Evolutionary conservation across 495 filamentous ascomycete species (phyloP), one percentile per base, ranked within the genome.

Genomic region (Lasiosphaeria hispida): DNA sequence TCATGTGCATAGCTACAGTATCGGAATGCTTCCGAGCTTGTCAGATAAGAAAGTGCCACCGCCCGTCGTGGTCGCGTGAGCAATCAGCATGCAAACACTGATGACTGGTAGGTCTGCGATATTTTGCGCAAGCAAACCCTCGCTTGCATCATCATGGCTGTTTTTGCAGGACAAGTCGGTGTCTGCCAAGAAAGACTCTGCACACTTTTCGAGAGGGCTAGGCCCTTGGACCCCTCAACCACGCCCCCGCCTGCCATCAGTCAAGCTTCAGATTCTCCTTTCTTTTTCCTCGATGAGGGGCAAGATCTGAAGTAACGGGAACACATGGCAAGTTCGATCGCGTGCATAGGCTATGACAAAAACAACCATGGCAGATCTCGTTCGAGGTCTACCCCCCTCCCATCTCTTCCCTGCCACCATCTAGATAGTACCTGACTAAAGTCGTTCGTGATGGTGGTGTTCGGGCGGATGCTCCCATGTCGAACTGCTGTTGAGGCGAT

Each of bases 391-490:
- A 49, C 54, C 45, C 42, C 43, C 54, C 33, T 57, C 51, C 14
- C 36, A n/a, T 45, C 43, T 43, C 52, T 40, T 47, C 58, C 52
- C 19, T 56, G 36, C 44, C 44, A 18, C 19, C n/a, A n/a, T n/a
- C n/a, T n/a, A 18, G n/a, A 3, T 18, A 33, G 62, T 58, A 61
- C 56, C 53, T 59, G 59, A 44, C 63, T 60, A 59, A 62, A 59
- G 58, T 53, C 44, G 48, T 58, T 66, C 58, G 15, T 30, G 23
- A 61, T 41, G 36, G 51, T 14, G 49, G 51, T 14, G 49, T 47
- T 53, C 52, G 57, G 53, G 47, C 35, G 49, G 40, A 43, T 48
- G 30, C 41, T 53, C 35, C 54, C 48, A 53, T 36, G 18, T 45
- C 17, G 10, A 40, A 40, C 35, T 50, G 40, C 30, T 40, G 10